These are phyloP conservation scores for Rhododendron molle DNA, from an alignment of 148 eudicot species.

Conservation along the genomic window DNA sequence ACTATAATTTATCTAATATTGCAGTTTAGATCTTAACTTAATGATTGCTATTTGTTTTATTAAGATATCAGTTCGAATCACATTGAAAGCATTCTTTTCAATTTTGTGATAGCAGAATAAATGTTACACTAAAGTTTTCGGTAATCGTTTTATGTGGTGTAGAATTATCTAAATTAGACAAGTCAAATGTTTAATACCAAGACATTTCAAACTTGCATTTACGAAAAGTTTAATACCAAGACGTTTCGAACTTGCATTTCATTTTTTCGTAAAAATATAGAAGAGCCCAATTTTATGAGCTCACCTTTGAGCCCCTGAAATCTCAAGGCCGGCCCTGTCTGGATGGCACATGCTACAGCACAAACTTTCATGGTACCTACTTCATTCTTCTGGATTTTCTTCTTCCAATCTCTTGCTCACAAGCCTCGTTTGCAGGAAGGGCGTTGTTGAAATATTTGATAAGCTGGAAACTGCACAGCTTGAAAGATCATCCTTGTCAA, in stretches of 20 bases:
- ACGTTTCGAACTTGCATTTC: neutral
- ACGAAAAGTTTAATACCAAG: too few species aligned
- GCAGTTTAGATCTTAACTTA: too few species aligned
- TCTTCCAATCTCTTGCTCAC: neutral
- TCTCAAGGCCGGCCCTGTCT: too few species aligned
- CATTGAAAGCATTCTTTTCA: too few species aligned
- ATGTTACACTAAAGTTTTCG: neutral
- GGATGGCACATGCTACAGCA: neutral
- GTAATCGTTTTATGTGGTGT: neutral
- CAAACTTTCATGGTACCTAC: neutral
- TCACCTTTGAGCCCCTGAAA: neutral
- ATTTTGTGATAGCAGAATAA: neutral
- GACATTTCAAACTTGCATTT: neutral
- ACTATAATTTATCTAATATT: too few species aligned
- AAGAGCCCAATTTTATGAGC: neutral
- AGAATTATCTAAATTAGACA: neutral
- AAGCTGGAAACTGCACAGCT: conserved; percentile 62
- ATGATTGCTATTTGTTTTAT: too few species aligned
- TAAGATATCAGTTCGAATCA: too few species aligned
- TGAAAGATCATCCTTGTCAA: conserved; percentile 40
- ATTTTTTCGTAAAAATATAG: neutral
- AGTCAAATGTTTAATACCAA: neutral
- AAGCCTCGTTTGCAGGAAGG: conserved; percentile 51
- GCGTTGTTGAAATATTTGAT: conserved; percentile 72
- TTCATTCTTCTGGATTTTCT: neutral